Evolutionary conservation across 345 rosid genomes (phyloP).

Genomic region (Brassica cretica): DNA sequence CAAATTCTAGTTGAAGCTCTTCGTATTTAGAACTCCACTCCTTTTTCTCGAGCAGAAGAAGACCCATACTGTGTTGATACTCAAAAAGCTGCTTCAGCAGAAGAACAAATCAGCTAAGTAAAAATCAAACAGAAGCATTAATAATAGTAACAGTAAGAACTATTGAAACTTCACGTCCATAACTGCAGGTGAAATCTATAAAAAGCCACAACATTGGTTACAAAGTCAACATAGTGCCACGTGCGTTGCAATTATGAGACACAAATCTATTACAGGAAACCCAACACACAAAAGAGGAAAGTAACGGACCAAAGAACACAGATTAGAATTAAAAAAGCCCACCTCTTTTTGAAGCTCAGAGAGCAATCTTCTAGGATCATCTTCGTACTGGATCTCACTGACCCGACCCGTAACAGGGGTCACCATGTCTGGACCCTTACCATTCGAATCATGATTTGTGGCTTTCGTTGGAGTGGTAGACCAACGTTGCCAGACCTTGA

Average conservation of each 20-base stretch:
- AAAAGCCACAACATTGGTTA: background rate
- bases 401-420: slow-evolving; percentile 49
- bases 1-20: slow-evolving; percentile 56
- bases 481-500: slow-evolving; percentile 71
- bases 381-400: slow-evolving; percentile 40
- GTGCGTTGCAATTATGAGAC: slow-evolving; percentile 4
- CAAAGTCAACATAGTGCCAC: background rate
- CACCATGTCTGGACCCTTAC: slow-evolving; percentile 43
- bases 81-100: slow-evolving; percentile 67
- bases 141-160: background rate
- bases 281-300: background rate
- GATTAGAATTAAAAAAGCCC: background rate
- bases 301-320: background rate
- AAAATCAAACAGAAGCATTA: background rate
- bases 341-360: slow-evolving; percentile 87
- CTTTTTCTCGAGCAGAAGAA: slow-evolving; percentile 86
- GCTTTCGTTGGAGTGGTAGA: slow-evolving; percentile 57
- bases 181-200: slow-evolving; percentile 13
- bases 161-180: slow-evolving; percentile 1
- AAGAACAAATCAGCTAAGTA: background rate
- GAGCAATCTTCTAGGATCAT: slow-evolving; percentile 46
- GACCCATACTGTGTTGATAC: slow-evolving; percentile 92
- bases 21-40: slow-evolving; percentile 77
- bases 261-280: slow-evolving; percentile 7
- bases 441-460: slow-evolving; percentile 37